Evolutionary conservation across 768 basidiomycete genomes (phyloP).

Genomic region (Mycena maculata): DNA sequence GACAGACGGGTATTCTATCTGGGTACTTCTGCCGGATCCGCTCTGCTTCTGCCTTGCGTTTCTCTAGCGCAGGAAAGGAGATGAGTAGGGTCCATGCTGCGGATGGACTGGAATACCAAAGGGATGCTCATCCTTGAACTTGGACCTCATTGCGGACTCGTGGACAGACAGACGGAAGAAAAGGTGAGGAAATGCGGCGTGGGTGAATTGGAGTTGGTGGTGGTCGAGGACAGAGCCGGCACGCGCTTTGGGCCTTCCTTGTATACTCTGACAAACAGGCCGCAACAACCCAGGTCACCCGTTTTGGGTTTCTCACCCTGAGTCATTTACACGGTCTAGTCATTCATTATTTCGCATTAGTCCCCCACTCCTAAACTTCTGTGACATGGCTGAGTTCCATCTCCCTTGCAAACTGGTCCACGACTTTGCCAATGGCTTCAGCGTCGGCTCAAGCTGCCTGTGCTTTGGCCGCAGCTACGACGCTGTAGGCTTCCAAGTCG

Average conservation of each 20-base stretch:
- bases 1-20: conserved; percentile 94
- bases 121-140: conserved; percentile 99
- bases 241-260: neutral
- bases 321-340: too few relatives aligned
- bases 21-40: conserved; percentile 98
- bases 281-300: too few relatives aligned
- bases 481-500: too few relatives aligned
- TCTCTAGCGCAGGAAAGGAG: conserved; percentile 69
- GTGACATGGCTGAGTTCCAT: too few relatives aligned
- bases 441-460: too few relatives aligned
- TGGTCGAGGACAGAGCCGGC: conserved; percentile 29
- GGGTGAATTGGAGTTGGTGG: conserved; percentile 41
- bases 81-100: conserved; percentile 47
- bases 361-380: too few relatives aligned
- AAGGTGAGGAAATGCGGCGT: conserved; percentile 35
- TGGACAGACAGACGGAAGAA: conserved; percentile 32
- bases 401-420: too few relatives aligned
- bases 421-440: too few relatives aligned
- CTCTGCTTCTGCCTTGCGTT: conserved; percentile 99
- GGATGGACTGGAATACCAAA: conserved; percentile 75
- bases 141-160: conserved; percentile 77
- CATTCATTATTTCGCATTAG: too few relatives aligned
- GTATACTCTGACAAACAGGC: too few relatives aligned
- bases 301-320: too few relatives aligned
- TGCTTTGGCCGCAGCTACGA: too few relatives aligned